Evolutionary conservation across 2,329 filamentous ascomycete species (phyloP).

Genomic region (Xylariaceae sp.): DNA sequence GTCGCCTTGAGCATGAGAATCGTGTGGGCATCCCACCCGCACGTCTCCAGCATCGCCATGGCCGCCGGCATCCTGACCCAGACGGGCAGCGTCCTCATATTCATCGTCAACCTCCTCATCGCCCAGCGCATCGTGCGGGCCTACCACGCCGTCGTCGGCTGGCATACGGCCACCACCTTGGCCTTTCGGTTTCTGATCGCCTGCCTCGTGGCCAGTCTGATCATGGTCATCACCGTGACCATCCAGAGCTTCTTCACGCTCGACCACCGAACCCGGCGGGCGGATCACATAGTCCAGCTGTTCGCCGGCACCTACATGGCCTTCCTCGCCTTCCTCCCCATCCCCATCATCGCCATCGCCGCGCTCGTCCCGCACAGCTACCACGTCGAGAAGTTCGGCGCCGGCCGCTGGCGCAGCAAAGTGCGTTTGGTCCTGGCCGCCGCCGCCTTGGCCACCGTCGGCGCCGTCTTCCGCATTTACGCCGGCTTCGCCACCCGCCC

Average conservation of each 20-base stretch:
- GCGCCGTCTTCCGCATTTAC: conserved; percentile 63
- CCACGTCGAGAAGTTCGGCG: conserved; percentile 56
- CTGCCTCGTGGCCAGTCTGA: conserved; percentile 52
- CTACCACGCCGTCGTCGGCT: conserved; percentile 64
- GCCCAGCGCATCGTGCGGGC: conserved; percentile 69
- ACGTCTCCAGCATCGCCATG: conserved; percentile 41
- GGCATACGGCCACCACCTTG: conserved; percentile 49
- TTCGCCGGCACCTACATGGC: conserved; percentile 58
- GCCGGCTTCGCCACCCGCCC: conserved; percentile 50
- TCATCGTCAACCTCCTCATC: conserved; percentile 73
- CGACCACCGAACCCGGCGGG: conserved; percentile 40
- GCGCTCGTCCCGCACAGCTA: conserved; percentile 39
- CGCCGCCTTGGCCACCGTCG: conserved; percentile 56
- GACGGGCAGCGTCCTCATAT: conserved; percentile 69
- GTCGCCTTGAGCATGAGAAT: conserved; percentile 48
- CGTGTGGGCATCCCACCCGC: conserved; percentile 44
- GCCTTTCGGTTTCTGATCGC: conserved; percentile 54
- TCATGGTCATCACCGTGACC: conserved; percentile 60
- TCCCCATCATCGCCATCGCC: conserved; percentile 46
- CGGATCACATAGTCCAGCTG: conserved; percentile 59
- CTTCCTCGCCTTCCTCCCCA: conserved; percentile 50
- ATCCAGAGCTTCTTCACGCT: conserved; percentile 65
- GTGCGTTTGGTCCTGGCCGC: conserved; percentile 57
- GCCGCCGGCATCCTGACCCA: conserved; percentile 65
- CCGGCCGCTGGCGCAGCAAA: conserved; percentile 62